phyloP scores from a whole-genome alignment of 176 grass and related monocot species.

The Paspalum notatum region DNA sequence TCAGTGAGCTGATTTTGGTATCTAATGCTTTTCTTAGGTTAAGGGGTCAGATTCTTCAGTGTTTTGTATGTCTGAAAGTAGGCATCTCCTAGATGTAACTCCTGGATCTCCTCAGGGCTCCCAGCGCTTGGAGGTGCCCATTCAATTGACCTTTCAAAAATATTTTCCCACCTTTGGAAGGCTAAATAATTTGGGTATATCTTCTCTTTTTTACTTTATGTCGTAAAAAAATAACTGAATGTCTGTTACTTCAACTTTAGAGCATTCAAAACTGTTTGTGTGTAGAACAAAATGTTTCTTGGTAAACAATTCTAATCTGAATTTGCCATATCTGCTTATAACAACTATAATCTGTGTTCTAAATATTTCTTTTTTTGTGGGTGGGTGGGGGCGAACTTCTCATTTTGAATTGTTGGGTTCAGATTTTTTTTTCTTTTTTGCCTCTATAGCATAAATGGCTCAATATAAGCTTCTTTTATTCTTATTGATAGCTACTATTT shows the following conservation, averaged over 20 bases:
- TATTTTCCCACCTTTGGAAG: slow-evolving; percentile 23
- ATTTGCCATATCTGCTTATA: neutral
- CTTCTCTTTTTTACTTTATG: slow-evolving; percentile 9
- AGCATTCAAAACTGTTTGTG: neutral
- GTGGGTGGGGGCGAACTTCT: too few species aligned
- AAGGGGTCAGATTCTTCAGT: slow-evolving; percentile 57
- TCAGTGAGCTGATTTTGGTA: slow-evolving; percentile 20
- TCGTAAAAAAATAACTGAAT: neutral
- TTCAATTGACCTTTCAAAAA: slow-evolving; percentile 21
- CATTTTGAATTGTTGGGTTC: too few species aligned
- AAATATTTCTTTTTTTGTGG: too few species aligned
- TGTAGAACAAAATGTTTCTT: neutral
- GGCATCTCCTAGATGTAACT: slow-evolving; percentile 40
- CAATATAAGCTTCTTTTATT: too few species aligned
- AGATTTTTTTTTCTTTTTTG: too few species aligned
- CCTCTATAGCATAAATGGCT: too few species aligned
- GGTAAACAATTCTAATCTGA: neutral
- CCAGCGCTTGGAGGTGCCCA: slow-evolving; percentile 22
- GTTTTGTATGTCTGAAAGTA: slow-evolving; percentile 44
- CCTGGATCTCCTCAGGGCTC: slow-evolving; percentile 36
- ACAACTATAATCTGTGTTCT: too few species aligned
- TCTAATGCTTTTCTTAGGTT: slow-evolving; percentile 40
- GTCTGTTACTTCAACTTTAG: neutral
- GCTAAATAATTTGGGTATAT: slow-evolving; percentile 37
- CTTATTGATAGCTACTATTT: too few species aligned